A percentile compares a stretch with the other conserved stretches of the same genome.
Evolutionary conservation across 192 early-diverging fungal genomes (phyloP).

Genomic region (Obelidium mucronatum): DNA sequence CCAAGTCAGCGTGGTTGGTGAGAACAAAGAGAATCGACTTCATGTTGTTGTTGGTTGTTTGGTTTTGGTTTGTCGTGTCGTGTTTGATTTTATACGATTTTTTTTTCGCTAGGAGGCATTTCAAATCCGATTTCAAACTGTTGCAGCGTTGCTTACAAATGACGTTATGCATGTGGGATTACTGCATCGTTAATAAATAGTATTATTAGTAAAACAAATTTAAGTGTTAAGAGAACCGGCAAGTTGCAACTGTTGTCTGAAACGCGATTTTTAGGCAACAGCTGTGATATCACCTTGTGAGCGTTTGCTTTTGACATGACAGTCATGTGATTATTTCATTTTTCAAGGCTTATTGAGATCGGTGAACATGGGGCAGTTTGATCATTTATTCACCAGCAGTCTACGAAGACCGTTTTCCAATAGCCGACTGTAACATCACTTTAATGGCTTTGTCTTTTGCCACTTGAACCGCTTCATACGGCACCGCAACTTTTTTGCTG

Average conservation of each 20-base stretch:
- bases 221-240: neutral
- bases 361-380: neutral
- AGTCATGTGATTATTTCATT: neutral
- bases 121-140: neutral
- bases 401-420: slow-evolving; percentile 4
- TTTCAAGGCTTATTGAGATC: neutral
- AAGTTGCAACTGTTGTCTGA: too few species aligned
- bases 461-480: slow-evolving; percentile 14
- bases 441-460: slow-evolving; percentile 23
- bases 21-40: slow-evolving; percentile 47
- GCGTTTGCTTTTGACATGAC: neutral
- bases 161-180: neutral
- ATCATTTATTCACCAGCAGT: neutral
- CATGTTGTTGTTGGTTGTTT: slow-evolving; percentile 1
- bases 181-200: neutral
- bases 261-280: too few species aligned
- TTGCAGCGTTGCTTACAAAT: neutral
- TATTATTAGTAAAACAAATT: neutral
- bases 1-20: slow-evolving; percentile 47
- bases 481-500: slow-evolving; percentile 7
- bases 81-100: neutral
- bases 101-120: neutral
- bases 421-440: slow-evolving; percentile 10
- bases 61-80: neutral
- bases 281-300: neutral